Evolutionary conservation across 345 rosid genomes (phyloP).

Genomic region (Crucihimalaya himalaica): DNA sequence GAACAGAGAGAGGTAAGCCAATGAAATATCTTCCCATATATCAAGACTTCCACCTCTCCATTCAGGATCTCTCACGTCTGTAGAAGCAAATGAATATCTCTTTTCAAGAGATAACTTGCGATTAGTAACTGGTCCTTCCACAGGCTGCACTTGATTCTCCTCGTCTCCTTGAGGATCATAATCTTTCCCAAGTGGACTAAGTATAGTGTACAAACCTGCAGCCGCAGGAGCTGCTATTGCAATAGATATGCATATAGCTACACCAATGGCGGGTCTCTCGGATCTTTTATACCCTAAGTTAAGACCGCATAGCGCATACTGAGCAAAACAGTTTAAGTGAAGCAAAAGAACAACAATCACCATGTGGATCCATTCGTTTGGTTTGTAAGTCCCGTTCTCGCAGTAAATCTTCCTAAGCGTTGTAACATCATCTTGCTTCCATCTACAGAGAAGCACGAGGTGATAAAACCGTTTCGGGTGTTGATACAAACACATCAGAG

Average conservation of each 20-base stretch:
- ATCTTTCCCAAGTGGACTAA: conserved; percentile 88
- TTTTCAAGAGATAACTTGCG: conserved; percentile 48
- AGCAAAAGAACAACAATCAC: conserved; percentile 81
- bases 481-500: conserved; percentile 89
- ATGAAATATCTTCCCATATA: conserved; percentile 82
- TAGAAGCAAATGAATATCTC: conserved; percentile 64
- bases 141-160: conserved; percentile 54
- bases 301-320: conserved; percentile 82
- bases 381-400: conserved; percentile 79
- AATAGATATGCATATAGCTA: conserved; percentile 66
- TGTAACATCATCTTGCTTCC: conserved; percentile 66
- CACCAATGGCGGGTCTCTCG: conserved; percentile 78
- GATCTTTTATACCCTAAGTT: conserved; percentile 86
- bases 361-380: conserved; percentile 85
- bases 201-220: conserved; percentile 75
- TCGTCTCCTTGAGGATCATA: conserved; percentile 62
- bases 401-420: conserved; percentile 73
- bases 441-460: conserved; percentile 77
- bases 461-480: conserved; percentile 90
- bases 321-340: conserved; percentile 89
- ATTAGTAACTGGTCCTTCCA: conserved; percentile 34
- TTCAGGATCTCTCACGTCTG: conserved; percentile 49
- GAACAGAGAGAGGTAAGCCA: conserved; percentile 76
- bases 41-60: conserved; percentile 92
- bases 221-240: conserved; percentile 91